Evolutionary conservation across 164 flowering plant genomes (phyloP), one percentile per base, ranked within the genome.

Genomic region (Piper betle): DNA sequence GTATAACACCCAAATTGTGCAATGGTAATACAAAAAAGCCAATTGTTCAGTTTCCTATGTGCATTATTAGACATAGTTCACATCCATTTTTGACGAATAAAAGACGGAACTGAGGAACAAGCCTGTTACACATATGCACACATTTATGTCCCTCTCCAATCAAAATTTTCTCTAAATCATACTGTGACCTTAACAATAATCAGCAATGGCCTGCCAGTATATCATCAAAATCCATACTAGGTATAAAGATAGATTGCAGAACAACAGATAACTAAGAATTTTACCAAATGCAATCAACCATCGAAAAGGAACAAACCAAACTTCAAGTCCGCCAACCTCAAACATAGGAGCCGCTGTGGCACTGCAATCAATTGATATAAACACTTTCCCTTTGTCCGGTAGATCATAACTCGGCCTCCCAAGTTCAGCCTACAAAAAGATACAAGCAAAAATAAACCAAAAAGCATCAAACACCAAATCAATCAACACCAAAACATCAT

Each of bases 371-470:
- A 94, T 80, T 70, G 66, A 63, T 60, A 94, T 83, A 5, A 78
- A 62, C 61, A 88, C 91, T 68, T 81, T 94, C 61, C 99, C 99
- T 69, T 87, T 82, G 65, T 83, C 88, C 39, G 91, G 88, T 58
- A 75, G 86, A 63, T 73, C 64, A 4, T 73, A 11, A 68, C 62
- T 83, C 18, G 99, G 96, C 73, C 63, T 94, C 63, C 99, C 96
- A 72, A 94, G 87, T 71, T 94, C 99, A 58, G 96, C 99, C 97
- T 94, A 77, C 78, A 64, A 61, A 63, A 19, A 55, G 53, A 41
- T 43, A 56, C 52, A 61, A 53, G n/a, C 11, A 4, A 10, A 53
- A 25, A 25, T 53, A 6, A 4, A 53, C n/a, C 20, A 17, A 53
- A 52, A 53, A 1, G 20, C 8, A 25, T 16, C 20, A 7, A 17